Conservation (phyloP, 257 asterid species). For the Asclepias syriaca region DNA sequence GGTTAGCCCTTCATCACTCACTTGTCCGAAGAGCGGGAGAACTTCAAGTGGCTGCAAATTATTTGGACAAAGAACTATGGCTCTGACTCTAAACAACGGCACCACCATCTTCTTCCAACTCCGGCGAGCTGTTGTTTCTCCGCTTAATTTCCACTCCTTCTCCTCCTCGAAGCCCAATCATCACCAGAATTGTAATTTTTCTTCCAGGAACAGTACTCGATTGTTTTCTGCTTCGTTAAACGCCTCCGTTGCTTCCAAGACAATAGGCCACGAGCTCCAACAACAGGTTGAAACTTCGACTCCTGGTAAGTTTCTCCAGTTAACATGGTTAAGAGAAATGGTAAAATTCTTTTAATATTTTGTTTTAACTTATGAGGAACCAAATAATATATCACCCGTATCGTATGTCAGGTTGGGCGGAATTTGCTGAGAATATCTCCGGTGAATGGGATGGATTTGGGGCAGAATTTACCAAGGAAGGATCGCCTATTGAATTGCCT, state of each 20-base stretch:
- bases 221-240: constrained; percentile 2
- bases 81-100: not conserved
- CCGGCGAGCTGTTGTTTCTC: not conserved
- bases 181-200: not conserved
- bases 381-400: not conserved
- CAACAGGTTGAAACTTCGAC: not conserved
- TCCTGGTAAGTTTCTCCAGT: not conserved
- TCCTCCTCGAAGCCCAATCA: not conserved
- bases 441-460: constrained; percentile 99
- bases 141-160: not conserved
- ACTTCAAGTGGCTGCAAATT: not conserved
- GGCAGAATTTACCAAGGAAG: constrained; percentile 67
- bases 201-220: not conserved
- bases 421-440: constrained; percentile 54
- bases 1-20: too few relatives aligned
- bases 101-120: not conserved
- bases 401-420: constrained; percentile 46
- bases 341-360: not conserved
- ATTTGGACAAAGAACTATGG: not conserved
- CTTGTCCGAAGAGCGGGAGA: too few relatives aligned
- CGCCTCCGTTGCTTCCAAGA: not conserved
- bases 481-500: constrained; percentile 64
- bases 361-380: not conserved
- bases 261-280: not conserved
- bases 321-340: not conserved